Evolutionary conservation across 2,329 filamentous ascomycete genomes (phyloP), one percentile per base, ranked within the genome.

Genomic region (Teratosphaeria zuluensis): DNA sequence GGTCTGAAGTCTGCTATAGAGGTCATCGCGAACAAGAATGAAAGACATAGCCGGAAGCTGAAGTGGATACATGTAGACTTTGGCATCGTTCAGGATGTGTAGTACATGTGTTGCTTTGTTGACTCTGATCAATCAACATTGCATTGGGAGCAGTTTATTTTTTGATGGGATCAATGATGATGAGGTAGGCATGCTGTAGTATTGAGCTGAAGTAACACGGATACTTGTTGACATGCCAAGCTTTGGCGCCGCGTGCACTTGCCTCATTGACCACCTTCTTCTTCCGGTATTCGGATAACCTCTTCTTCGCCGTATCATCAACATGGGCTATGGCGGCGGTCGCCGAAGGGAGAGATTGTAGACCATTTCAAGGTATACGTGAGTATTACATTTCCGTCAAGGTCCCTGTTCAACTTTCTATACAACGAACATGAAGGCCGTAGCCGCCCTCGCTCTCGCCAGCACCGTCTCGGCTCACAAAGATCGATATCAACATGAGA

Each of bases 401-500:
- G 14, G 14, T 35, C 33, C 33, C 33, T 35, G 9, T 9, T 35
- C 33, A 35, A 9, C 33, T 35, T 14, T 11, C 33, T 28, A 2
- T 28, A 28, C 9, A 14, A 35, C 14, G 3, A 21, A 8, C n/a
- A 48, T 48, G 42, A 48, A 21, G n/a, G 42, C 42, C 42, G 9
- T 21, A 5, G 42, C 42, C 42, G 42, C 42, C n/a, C 28, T 62
- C 30, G 56, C 65, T 6, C 52, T 67, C 24, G 60, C 59, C 12
- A 51, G 56, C 16, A 24, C 53, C 2, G 56, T 56, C n/a, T 30
- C 55, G 9, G 65, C 67, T 53, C 3, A 48, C 5, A 48, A 8
- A 21, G 16, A 48, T 21, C 19, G n/a, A 21, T 21, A 48, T 48
- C 19, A 35, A 28, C 73, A 76, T 42, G 74, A 79, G n/a, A 76